These are phyloP conservation scores for Fusarium staphyleae DNA, from an alignment of 2,329 filamentous ascomycete species.

Conservation along the genomic window DNA sequence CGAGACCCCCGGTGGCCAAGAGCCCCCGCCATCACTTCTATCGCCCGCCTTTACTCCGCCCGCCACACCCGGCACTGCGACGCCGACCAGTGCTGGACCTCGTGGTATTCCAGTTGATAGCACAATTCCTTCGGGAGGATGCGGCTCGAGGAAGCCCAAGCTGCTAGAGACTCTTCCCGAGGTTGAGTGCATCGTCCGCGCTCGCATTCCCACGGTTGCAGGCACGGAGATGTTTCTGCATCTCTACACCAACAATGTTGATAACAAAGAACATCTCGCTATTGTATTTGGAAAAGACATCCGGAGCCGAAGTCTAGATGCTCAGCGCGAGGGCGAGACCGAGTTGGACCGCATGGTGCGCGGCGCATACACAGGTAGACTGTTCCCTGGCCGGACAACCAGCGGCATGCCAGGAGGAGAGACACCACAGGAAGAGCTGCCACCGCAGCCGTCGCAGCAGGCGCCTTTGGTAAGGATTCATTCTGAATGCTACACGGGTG, in stretches of 20 bases:
- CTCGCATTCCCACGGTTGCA: slow-evolving; percentile 89
- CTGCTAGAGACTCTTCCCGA: slow-evolving; percentile 78
- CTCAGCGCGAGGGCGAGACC: slow-evolving; percentile 76
- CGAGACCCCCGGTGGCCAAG: slow-evolving; percentile 36
- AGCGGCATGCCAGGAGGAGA: slow-evolving; percentile 65
- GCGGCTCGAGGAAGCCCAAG: slow-evolving; percentile 70
- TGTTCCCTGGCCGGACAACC: slow-evolving; percentile 84
- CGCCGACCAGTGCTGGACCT: slow-evolving; percentile 54
- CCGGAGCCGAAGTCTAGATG: slow-evolving; percentile 75
- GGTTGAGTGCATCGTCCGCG: slow-evolving; percentile 93
- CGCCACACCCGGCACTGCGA: slow-evolving; percentile 65
- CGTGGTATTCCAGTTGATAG: slow-evolving; percentile 68
- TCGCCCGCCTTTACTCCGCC: slow-evolving; percentile 86
- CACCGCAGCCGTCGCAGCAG: slow-evolving; percentile 23
- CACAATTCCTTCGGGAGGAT: slow-evolving; percentile 63
- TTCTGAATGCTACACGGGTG: slow-evolving; percentile 97
- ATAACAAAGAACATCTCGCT: slow-evolving; percentile 94
- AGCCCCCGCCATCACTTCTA: slow-evolving; percentile 72
- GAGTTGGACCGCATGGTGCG: slow-evolving; percentile 92
- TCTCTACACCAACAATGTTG: slow-evolving; percentile 89
- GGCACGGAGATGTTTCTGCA: slow-evolving; percentile 98
- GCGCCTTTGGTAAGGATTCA: slow-evolving; percentile 89
- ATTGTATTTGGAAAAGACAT: slow-evolving; percentile 95
- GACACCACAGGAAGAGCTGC: slow-evolving; percentile 21
- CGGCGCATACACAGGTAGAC: slow-evolving; percentile 86